Percentiles rank a stretch among this genome's conserved stretches.
phyloP scores from a whole-genome alignment of 148 eudicot genomes.

The Chenopodium album region DNA sequence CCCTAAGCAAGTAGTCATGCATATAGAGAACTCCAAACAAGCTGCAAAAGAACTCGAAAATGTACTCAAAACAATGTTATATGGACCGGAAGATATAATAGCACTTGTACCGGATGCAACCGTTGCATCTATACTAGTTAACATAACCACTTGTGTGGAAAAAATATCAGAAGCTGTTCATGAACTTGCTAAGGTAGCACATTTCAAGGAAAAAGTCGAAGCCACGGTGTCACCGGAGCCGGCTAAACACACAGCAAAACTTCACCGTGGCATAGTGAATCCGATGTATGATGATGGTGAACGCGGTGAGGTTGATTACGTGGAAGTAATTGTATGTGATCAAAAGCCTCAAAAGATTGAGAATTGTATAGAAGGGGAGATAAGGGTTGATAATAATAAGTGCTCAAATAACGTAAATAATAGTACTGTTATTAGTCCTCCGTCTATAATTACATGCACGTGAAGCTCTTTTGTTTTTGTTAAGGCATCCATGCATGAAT shows the following conservation, averaged over 20 bases:
- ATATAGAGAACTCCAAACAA: conserved; percentile 38
- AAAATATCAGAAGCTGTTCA: conserved; percentile 34
- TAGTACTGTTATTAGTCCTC: neutral
- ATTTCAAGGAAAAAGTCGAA: conserved; percentile 26
- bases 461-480: conserved; percentile 4
- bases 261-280: conserved; percentile 44
- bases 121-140: conserved; percentile 39
- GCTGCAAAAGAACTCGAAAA: conserved; percentile 43
- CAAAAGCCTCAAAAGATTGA: neutral
- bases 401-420: conserved; percentile 16
- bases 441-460: conserved; percentile 13
- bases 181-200: conserved; percentile 48
- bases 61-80: conserved; percentile 25
- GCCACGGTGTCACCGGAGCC: conserved; percentile 22
- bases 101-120: conserved; percentile 41
- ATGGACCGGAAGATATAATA: conserved; percentile 26
- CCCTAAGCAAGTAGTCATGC: conserved; percentile 30
- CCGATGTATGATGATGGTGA: conserved; percentile 37
- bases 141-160: conserved; percentile 41
- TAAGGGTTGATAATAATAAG: conserved; percentile 9
- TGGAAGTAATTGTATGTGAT: conserved; percentile 30
- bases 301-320: conserved; percentile 19
- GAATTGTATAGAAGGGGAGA: conserved; percentile 21
- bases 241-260: conserved; percentile 20
- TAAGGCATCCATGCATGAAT: neutral